Evolutionary conservation across 2,329 filamentous ascomycete genomes (phyloP), one percentile per base, ranked within the genome.

Genomic region (Lojkania enalia): DNA sequence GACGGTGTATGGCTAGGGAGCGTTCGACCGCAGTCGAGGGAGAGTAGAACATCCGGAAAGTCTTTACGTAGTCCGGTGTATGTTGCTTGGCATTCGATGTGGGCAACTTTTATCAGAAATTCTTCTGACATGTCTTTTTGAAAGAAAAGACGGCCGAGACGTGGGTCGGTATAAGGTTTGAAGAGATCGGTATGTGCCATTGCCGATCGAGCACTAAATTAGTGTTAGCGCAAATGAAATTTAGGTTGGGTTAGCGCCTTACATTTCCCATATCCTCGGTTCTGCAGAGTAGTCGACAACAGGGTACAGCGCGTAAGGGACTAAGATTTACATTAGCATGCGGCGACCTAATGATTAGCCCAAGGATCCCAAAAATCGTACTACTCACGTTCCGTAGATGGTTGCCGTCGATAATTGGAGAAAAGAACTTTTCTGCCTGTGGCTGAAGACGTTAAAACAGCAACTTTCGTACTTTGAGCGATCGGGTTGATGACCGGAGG

Each of bases 121-220:
- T 29, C 25, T 23, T 48, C 42, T 2, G 49, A 46, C 43, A 44
- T 48, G 19, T 46, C 45, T 29, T 42, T 42, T 16, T 43, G 23
- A 21, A 46, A 42, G 25, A 36, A 52, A 12, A 52, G 42, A 13
- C 40, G 45, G 4, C 49, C 45, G 12, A 52, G 49, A 7, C 42
- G 38, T 2, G 45, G 23, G 31, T 48, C 42, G 2, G 39, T 25
- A 27, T 35, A 48, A 11, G 45, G 45, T 15, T 52, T 52, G 37
- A 52, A 52, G 7, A 52, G 45, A 16, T 36, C 37, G 12, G 35
- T 35, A 27, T 48, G 41, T 16, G 49, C 49, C 49, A 52, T 48
- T 3, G 49, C 39, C 20, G 46, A 45, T 25, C 49, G 27, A 21
- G 49, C 49, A 25, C 44, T 45, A 15, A 15, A 2, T 13, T n/a